Percentiles rank a stretch among this genome's conserved stretches.
These are phyloP conservation scores for Biscogniauxia marginata DNA, from an alignment of 2,329 filamentous ascomycete genomes.

Conservation along the genomic window DNA sequence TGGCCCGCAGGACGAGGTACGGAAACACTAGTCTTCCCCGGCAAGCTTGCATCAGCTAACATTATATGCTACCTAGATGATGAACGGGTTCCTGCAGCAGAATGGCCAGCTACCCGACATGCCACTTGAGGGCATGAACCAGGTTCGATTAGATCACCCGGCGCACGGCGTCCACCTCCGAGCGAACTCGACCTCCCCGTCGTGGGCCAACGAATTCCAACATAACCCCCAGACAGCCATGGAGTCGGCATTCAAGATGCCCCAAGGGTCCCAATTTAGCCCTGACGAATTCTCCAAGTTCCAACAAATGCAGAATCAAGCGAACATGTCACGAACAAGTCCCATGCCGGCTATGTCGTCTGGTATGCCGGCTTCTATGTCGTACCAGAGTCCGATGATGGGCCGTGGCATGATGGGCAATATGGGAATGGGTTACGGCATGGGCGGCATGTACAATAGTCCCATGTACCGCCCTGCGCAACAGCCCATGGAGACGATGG, in stretches of 20 bases:
- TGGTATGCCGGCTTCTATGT: conserved; percentile 34
- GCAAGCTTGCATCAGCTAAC: conserved; percentile 24
- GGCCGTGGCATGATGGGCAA: conserved; percentile 47
- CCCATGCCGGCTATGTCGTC: conserved; percentile 63
- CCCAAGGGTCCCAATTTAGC: conserved; percentile 63
- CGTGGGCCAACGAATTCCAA: conserved; percentile 53
- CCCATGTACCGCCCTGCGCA: conserved; percentile 53
- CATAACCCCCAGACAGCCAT: conserved; percentile 58
- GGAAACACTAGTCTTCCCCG: conserved; percentile 4
- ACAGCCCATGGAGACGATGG: conserved; percentile 39
- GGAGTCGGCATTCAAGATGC: conserved; percentile 67
- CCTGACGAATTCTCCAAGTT: conserved; percentile 87
- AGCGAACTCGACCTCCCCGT: conserved; percentile 53
- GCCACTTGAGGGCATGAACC: conserved; percentile 44
- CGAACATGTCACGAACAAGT: conserved; percentile 50
- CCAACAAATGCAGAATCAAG: conserved; percentile 67
- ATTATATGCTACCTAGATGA: conserved; percentile 59
- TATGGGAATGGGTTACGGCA: conserved; percentile 54
- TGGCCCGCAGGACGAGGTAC: conserved; percentile 71
- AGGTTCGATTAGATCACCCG: conserved; percentile 46
- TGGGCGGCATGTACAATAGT: conserved; percentile 55
- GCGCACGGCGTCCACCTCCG: conserved; percentile 52
- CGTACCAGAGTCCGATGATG: conserved; percentile 61
- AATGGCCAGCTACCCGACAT: conserved; percentile 58
- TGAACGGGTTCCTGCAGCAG: conserved; percentile 90